Percentiles rank a stretch among this genome's conserved stretches.
phyloP scores from a whole-genome alignment of 495 filamentous ascomycete genomes.

The Aspergillus sparsus region DNA sequence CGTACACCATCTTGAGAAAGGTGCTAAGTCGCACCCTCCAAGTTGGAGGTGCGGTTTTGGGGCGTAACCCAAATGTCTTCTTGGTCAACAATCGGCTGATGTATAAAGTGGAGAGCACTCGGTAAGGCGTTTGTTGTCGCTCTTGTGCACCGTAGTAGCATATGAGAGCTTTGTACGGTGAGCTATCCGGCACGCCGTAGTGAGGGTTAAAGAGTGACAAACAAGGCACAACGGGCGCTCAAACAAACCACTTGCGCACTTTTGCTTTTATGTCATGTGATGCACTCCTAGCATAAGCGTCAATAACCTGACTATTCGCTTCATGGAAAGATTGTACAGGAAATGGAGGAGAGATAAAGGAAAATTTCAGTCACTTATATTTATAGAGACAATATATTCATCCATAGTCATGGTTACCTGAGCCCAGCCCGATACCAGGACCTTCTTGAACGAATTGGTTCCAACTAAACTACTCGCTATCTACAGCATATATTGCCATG shows the following conservation, averaged over 20 bases:
- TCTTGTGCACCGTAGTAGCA: slow-evolving; percentile 42
- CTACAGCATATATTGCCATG: slow-evolving; percentile 2
- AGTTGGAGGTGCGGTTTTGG: slow-evolving; percentile 35
- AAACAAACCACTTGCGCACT: slow-evolving; percentile 10
- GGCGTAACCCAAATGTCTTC: slow-evolving; percentile 9
- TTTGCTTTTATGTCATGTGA: not conserved
- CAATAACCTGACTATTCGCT: no score
- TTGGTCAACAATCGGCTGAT: slow-evolving; percentile 2
- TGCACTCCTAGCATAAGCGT: not conserved
- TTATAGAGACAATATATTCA: not conserved
- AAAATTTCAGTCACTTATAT: not conserved
- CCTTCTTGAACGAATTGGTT: not conserved
- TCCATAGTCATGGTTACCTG: not conserved
- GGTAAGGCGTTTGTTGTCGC: slow-evolving; percentile 42
- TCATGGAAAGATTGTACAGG: no score
- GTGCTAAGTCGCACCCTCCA: slow-evolving; percentile 27
- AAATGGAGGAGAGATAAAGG: no score
- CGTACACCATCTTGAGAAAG: slow-evolving; percentile 62
- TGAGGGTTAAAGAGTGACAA: not conserved
- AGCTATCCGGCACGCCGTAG: slow-evolving; percentile 28
- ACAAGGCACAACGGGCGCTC: not conserved
- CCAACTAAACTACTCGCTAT: not conserved
- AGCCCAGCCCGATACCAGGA: not conserved
- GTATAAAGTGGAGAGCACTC: slow-evolving; percentile 8
- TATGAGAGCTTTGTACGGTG: slow-evolving; percentile 7